A percentile compares a stretch with the other conserved stretches of the same genome.
These are phyloP conservation scores for Pyrenula aspistea DNA, from an alignment of 495 filamentous ascomycete species.

Conservation along the genomic window DNA sequence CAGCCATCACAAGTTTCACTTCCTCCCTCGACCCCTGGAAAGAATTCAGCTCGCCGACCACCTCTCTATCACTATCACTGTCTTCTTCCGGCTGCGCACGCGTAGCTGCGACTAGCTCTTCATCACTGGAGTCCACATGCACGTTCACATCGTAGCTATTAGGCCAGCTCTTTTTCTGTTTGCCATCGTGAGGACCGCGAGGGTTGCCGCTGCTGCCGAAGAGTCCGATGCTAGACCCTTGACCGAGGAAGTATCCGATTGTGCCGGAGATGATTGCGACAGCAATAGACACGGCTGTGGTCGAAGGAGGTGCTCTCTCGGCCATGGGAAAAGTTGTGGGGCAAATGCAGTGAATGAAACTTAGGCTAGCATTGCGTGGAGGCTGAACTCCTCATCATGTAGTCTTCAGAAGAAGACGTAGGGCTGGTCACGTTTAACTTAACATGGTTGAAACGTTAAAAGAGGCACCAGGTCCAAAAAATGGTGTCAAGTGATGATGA, in stretches of 20 bases:
- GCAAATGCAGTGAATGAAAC: no score
- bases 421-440: no score
- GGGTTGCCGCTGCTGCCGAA: conserved; percentile 15
- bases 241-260: conserved; percentile 52
- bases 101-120: conserved; percentile 18
- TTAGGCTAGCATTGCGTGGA: no score
- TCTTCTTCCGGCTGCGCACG: conserved; percentile 16
- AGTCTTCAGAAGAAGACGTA: no score
- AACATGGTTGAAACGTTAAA: no score
- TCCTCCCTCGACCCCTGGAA: conserved; percentile 54
- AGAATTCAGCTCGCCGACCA: conserved; percentile 28
- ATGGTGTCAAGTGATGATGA: no score
- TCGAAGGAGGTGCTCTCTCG: conserved; percentile 31
- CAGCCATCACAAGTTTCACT: conserved; percentile 88
- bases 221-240: conserved; percentile 34
- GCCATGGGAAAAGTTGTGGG: conserved; percentile 16
- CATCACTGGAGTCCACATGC: conserved; percentile 32
- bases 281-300: conserved; percentile 41
- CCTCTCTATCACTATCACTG: conserved; percentile 24
- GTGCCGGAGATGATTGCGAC: conserved; percentile 54
- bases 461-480: no score
- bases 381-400: no score
- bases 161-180: conserved; percentile 33
- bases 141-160: conserved; percentile 40
- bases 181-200: conserved; percentile 2